phyloP scores from a whole-genome alignment of 345 rosid genomes.

The Gossypium mustelinum region DNA sequence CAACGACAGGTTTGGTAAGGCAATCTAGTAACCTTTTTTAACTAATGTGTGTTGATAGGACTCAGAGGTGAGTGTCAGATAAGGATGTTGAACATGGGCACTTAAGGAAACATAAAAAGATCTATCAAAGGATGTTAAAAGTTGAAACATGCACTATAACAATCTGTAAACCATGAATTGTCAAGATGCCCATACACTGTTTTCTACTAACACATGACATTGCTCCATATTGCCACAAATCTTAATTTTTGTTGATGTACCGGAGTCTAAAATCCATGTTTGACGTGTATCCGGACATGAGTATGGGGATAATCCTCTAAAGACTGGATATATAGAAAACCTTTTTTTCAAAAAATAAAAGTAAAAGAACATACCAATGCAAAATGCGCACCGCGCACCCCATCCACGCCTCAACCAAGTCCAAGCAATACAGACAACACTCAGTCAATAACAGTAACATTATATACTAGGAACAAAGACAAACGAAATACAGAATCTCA shows the following conservation, averaged over 20 bases:
- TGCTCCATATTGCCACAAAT: neutral
- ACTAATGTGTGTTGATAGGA: too few relatives aligned
- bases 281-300: neutral
- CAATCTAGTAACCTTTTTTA: neutral
- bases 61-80: too few relatives aligned
- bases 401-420: neutral
- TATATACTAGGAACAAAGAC: neutral
- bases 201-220: neutral
- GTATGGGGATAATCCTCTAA: neutral
- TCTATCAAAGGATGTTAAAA: neutral
- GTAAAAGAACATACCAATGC: neutral
- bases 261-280: neutral
- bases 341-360: too few relatives aligned
- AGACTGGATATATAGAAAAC: too few relatives aligned
- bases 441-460: neutral
- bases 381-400: neutral
- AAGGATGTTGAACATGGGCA: too few relatives aligned
- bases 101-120: too few relatives aligned
- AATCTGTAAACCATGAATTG: neutral
- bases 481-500: neutral
- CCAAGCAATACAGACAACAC: neutral
- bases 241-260: neutral
- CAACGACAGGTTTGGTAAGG: neutral
- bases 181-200: neutral
- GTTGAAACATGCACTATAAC: neutral